Evolutionary conservation across 73 alveolate species (phyloP).

Genomic region (Tetrahymena thermophila): DNA sequence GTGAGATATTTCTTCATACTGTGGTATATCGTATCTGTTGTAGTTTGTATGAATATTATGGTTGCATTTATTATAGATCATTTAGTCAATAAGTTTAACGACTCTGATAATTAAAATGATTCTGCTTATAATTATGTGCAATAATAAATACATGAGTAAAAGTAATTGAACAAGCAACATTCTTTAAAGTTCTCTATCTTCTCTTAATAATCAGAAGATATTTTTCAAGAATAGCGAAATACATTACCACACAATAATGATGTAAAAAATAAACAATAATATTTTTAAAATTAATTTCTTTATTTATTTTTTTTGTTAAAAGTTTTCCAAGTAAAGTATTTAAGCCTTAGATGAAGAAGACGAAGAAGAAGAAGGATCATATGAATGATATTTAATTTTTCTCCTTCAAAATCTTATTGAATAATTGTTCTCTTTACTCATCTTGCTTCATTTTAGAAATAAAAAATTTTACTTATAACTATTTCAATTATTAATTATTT

Average conservation of each 20-base stretch:
- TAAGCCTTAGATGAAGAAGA: background rate
- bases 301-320: too few species aligned
- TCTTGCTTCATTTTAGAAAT: too few species aligned
- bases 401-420: background rate
- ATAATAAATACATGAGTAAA: background rate
- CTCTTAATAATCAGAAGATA: background rate
- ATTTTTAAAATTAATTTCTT: background rate
- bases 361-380: background rate
- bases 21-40: background rate
- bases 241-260: background rate
- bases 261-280: background rate
- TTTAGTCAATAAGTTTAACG: background rate
- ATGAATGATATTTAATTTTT: too few species aligned
- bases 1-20: background rate
- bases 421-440: too few species aligned
- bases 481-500: too few species aligned
- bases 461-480: too few species aligned
- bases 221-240: background rate
- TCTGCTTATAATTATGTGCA: background rate
- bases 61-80: background rate
- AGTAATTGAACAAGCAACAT: background rate
- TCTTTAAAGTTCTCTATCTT: background rate
- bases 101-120: background rate
- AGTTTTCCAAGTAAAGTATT: background rate
- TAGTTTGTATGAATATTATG: background rate